Percentiles rank a stretch among this genome's conserved stretches.
phyloP scores from a whole-genome alignment of 1,284 basidiomycete genomes.

The Ceratobasidium sp. region DNA sequence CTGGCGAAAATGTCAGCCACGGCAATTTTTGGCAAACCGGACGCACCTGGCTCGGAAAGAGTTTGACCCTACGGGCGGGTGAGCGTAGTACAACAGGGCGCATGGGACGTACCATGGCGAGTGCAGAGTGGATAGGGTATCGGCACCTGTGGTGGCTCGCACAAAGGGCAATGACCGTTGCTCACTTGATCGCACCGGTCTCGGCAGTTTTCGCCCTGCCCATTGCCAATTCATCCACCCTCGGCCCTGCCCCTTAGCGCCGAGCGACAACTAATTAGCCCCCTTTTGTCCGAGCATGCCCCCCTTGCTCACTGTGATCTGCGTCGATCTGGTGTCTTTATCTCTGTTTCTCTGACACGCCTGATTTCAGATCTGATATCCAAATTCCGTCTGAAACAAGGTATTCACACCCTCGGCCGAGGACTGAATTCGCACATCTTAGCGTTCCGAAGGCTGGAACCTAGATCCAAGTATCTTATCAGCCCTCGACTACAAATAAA shows the following conservation, averaged over 20 bases:
- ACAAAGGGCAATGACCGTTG: background rate
- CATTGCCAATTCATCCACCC: slow-evolving; percentile 35
- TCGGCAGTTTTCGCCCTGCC: slow-evolving; percentile 34
- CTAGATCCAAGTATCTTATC: too few relatives aligned
- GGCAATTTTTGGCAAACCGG: background rate
- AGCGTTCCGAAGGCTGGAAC: too few relatives aligned
- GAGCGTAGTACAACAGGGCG: slow-evolving; percentile 5
- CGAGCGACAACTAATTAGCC: slow-evolving; percentile 11
- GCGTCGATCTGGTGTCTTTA: background rate
- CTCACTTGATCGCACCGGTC: slow-evolving; percentile 19
- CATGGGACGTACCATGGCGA: slow-evolving; percentile 37
- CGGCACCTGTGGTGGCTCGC: slow-evolving; percentile 31
- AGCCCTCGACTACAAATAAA: too few relatives aligned
- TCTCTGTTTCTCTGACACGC: too few relatives aligned
- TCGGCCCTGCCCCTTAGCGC: slow-evolving; percentile 41
- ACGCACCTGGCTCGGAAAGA: slow-evolving; percentile 73
- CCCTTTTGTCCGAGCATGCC: slow-evolving; percentile 14
- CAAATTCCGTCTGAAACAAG: slow-evolving; percentile 21
- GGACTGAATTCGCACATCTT: too few relatives aligned
- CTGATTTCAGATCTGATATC: slow-evolving; percentile 23
- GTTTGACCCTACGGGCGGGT: slow-evolving; percentile 72
- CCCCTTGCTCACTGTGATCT: background rate
- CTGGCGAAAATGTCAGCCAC: slow-evolving; percentile 58
- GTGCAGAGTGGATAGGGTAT: slow-evolving; percentile 15
- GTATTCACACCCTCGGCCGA: background rate